Base-by-base conservation (phyloP, 495 filamentous ascomycete species). In the Evansstolkia leycettana region DNA sequence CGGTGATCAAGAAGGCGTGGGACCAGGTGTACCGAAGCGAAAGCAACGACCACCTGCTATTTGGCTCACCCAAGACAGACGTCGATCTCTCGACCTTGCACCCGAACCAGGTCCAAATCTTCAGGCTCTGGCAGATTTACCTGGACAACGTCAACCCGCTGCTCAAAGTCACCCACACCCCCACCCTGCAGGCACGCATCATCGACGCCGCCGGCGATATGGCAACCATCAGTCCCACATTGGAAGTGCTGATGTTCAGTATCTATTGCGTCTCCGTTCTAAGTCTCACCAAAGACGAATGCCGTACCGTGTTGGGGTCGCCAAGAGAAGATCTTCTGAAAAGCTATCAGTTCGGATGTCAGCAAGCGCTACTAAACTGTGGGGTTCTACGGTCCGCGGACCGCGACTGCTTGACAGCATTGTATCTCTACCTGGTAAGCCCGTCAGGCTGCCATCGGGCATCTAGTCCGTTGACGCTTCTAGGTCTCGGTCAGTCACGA, bases 361-460 rank as follows among this genome's bases (percentile, higher is more conserved):
- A 71, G 41, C 68, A 75, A 52, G 69, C 71, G 7, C 50, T 79
- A 23, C 25, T 60, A 13, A 70, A 67, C 14, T 65, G n/a, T n/a
- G n/a, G n/a, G n/a, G n/a, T n/a, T 42, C 41, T 73, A 31, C 58
- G 61, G 15, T 52, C 60, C 1, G 41, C 34, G n/a, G 64, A 76
- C 52, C 63, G 60, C 8, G 68, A 75, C 11, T 70, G 61, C 45
- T 53, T 80, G 46, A 75, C 71, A 0, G 75, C 75, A 16, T 64
- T 76, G n/a, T 72, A 53, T 46, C 58, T 80, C 5, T 76, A 74
- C 41, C 48, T 77, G 28, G 75, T 78, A 50, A 47, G 66, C 49
- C 37, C 37, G n/a, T 31, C 26, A 6, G 13, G 7, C 38, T 31
- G 9, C 30, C 10, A n/a, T n/a, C n/a, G n/a, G n/a, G n/a, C n/a